A percentile compares a stretch with the other conserved stretches of the same genome.
Evolutionary conservation across 345 rosid species (phyloP).

Genomic region (Citrus medica): DNA sequence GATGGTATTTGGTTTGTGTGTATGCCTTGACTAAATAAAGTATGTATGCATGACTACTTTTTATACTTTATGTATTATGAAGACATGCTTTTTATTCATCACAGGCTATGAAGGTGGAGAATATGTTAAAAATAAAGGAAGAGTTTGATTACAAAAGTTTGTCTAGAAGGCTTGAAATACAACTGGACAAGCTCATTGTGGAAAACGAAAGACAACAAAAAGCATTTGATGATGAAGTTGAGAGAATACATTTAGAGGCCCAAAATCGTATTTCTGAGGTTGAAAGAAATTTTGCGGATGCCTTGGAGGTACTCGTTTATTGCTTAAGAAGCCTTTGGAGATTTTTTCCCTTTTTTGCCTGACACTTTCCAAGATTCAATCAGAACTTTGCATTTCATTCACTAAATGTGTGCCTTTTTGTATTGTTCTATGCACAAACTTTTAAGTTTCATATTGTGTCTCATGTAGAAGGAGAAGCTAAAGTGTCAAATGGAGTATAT

Average conservation of each 20-base stretch:
- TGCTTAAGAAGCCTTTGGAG: background rate
- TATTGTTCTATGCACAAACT: background rate
- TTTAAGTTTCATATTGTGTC: background rate
- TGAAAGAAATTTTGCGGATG: constrained; percentile 77
- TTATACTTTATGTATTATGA: background rate
- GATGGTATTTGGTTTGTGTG: background rate
- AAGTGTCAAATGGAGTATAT: constrained; percentile 88
- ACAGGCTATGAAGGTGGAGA: constrained; percentile 99
- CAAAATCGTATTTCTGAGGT: constrained; percentile 71
- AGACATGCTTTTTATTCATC: constrained; percentile 3
- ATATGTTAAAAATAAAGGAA: constrained; percentile 97
- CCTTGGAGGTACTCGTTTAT: constrained; percentile 65
- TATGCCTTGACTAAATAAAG: background rate
- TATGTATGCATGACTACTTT: background rate
- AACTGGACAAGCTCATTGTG: constrained; percentile 83
- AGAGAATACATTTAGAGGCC: constrained; percentile 71
- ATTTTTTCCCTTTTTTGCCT: background rate
- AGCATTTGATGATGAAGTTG: constrained; percentile 81
- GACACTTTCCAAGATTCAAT: background rate
- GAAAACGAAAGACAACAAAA: constrained; percentile 97
- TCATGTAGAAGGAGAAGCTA: constrained; percentile 69
- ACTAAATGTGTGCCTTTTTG: background rate
- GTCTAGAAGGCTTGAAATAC: constrained; percentile 86
- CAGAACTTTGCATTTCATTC: background rate
- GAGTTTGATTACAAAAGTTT: constrained; percentile 98